Evolutionary conservation across 331 rosid species (phyloP).

Genomic region (Pyrus hybrid): DNA sequence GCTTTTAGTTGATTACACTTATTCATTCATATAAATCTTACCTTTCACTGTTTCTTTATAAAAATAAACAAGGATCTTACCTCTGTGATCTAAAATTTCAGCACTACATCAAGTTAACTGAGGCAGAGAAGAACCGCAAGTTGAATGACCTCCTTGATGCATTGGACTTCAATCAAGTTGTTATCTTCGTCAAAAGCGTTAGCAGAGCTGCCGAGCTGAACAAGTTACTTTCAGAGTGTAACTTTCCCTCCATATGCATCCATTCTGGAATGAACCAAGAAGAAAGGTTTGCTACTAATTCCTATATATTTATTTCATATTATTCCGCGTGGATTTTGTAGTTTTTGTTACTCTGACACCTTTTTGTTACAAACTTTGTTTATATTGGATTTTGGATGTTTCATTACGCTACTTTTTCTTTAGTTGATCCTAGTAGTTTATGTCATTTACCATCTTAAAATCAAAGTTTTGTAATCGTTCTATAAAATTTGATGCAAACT

Average conservation of each 20-base stretch:
- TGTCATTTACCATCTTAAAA: no score
- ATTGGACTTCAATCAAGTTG: conserved; percentile 93
- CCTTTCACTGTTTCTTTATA: not conserved
- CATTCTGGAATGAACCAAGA: conserved; percentile 99
- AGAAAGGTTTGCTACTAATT: conserved; percentile 57
- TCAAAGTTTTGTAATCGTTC: no score
- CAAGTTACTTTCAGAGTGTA: conserved; percentile 92
- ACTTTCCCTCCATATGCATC: conserved; percentile 95
- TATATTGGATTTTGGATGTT: no score
- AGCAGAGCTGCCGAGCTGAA: conserved; percentile 97
- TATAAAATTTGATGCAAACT: not conserved
- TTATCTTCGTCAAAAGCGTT: conserved; percentile 94
- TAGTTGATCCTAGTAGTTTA: no score
- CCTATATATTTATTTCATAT: not conserved
- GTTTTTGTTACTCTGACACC: no score
- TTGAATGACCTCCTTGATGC: conserved; percentile 98
- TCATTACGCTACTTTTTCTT: no score
- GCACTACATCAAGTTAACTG: conserved; percentile 99
- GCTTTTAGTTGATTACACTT: not conserved
- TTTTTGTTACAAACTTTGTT: no score
- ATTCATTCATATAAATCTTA: conserved; percentile 1
- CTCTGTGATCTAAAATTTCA: conserved; percentile 18
- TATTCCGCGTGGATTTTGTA: not conserved
- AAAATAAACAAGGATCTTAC: no score
- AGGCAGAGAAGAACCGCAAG: conserved; percentile 93